phyloP scores from a whole-genome alignment of 331 rosid genomes.

The Saraca asoca region DNA sequence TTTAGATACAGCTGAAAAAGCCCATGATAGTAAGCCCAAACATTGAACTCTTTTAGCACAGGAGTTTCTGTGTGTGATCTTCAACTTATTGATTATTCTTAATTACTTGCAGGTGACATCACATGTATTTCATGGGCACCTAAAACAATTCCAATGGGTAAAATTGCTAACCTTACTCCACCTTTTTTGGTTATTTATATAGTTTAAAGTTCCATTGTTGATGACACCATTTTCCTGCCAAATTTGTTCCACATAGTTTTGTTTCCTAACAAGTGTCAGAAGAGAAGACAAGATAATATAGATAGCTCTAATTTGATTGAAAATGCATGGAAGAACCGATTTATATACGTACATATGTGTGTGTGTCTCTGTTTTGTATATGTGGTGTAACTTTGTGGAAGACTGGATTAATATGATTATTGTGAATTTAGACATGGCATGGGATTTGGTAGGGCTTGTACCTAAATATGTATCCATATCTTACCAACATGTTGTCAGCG shows the following conservation, averaged over 20 bases:
- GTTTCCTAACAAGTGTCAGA: constrained; percentile 22
- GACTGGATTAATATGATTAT: not conserved
- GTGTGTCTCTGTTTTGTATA: too few relatives aligned
- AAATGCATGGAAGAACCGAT: constrained; percentile 5
- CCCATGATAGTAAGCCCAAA: constrained; percentile 75
- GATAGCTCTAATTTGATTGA: constrained; percentile 7
- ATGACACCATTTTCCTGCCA: constrained; percentile 18
- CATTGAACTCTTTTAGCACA: constrained; percentile 5
- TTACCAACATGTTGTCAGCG: not conserved
- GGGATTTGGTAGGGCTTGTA: not conserved
- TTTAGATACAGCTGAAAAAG: constrained; percentile 91
- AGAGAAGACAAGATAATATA: not conserved
- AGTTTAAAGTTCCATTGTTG: not conserved
- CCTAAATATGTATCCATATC: not conserved
- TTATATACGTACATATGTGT: not conserved
- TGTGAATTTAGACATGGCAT: not conserved
- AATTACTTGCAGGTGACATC: constrained; percentile 68
- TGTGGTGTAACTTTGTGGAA: too few relatives aligned
- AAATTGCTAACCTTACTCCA: constrained; percentile 29
- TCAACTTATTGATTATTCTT: constrained; percentile 21
- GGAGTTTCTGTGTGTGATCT: constrained; percentile 10
- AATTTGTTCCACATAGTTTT: constrained; percentile 7
- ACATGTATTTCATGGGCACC: constrained; percentile 87
- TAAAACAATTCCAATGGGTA: constrained; percentile 65
- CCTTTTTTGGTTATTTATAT: not conserved